Percentiles rank a stretch among this genome's conserved stretches.
These are phyloP conservation scores for Medicago arabica DNA, from an alignment of 306 rosid genomes.

Conservation along the genomic window DNA sequence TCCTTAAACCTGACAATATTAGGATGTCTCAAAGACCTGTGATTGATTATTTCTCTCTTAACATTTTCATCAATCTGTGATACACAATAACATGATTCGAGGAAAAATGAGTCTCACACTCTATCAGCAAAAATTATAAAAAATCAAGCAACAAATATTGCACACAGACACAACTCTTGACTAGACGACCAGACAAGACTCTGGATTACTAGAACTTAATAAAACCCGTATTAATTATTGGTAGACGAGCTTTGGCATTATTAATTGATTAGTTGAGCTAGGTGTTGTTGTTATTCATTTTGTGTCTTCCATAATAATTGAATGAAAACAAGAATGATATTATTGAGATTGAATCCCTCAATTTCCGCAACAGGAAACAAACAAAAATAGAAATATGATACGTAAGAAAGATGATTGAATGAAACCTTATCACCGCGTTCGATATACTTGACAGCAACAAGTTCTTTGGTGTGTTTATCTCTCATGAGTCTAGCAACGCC, in stretches of 20 bases:
- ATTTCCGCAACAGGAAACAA: constrained; percentile 27
- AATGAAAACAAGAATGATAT: too few relatives aligned
- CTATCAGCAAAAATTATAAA: neutral
- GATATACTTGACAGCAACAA: constrained; percentile 90
- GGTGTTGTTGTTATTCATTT: neutral
- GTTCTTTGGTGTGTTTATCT: constrained; percentile 82
- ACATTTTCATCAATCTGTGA: constrained; percentile 92
- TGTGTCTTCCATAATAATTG: neutral
- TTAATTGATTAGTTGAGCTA: neutral
- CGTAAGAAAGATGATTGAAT: neutral
- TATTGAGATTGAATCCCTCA: neutral
- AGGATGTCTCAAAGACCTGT: constrained; percentile 90
- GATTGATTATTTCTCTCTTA: constrained; percentile 89
- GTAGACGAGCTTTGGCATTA: neutral
- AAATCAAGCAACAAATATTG: constrained; percentile 1
- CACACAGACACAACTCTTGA: neutral
- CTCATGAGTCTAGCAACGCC: constrained; percentile 91
- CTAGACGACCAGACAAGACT: too few relatives aligned
- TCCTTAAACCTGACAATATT: constrained; percentile 90
- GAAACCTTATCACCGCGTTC: constrained; percentile 86
- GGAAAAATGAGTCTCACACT: constrained; percentile 1
- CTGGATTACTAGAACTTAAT: too few relatives aligned
- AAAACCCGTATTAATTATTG: neutral
- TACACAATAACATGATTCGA: constrained; percentile 33
- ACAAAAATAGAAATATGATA: constrained; percentile 14